Conservation (phyloP, 768 basidiomycete species). For the Cyathus striatus region DNA sequence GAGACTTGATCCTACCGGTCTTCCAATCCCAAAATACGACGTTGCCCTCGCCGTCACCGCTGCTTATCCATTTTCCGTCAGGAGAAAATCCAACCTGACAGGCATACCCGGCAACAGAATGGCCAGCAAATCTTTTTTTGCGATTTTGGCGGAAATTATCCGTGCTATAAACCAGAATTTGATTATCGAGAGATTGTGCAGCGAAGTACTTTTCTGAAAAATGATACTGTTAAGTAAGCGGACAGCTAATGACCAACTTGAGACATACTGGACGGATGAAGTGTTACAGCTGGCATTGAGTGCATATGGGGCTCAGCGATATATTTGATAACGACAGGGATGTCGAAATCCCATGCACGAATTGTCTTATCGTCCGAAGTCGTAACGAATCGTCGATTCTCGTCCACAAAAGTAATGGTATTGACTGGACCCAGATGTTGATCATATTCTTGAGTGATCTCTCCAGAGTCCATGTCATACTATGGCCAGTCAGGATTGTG, state of each 20-base stretch:
- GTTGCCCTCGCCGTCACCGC: constrained; percentile 92
- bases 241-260: constrained; percentile 3
- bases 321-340: constrained; percentile 99
- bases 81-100: constrained; percentile 97
- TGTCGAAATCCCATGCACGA: constrained; percentile 98
- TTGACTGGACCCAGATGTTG: constrained; percentile 98
- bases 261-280: constrained; percentile 88
- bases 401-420: constrained; percentile 98
- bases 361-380: constrained; percentile 99
- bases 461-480: constrained; percentile 94
- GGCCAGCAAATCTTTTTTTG: constrained; percentile 97
- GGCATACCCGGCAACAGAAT: constrained; percentile 95
- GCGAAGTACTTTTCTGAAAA: constrained; percentile 87
- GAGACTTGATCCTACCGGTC: constrained; percentile 90
- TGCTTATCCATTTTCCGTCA: constrained; percentile 97
- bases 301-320: constrained; percentile 99
- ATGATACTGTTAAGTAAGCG: constrained; percentile 5
- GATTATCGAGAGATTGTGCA: constrained; percentile 96
- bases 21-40: constrained; percentile 99
- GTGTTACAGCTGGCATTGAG: constrained; percentile 96
- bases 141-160: constrained; percentile 99
- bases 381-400: constrained; percentile 95
- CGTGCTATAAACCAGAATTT: constrained; percentile 94
- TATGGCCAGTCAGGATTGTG: constrained; percentile 34
- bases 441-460: constrained; percentile 98